Conservation (phyloP, 2,329 filamentous ascomycete genomes). For the Xylariaceae sp. region DNA sequence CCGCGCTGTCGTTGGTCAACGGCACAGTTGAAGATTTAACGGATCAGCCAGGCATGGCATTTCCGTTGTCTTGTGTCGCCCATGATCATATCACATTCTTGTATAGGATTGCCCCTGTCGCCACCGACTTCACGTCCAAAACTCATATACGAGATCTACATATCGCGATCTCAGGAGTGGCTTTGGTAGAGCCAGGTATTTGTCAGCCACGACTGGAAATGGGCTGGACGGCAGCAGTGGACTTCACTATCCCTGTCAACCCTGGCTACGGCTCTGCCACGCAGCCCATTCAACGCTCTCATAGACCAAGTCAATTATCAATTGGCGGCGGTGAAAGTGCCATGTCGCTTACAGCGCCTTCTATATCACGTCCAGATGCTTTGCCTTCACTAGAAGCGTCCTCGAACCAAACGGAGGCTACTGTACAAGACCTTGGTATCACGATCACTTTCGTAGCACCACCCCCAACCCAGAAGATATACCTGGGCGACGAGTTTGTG, state of each 20-base stretch:
- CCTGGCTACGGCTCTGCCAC: constrained; percentile 55
- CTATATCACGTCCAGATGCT: constrained; percentile 54
- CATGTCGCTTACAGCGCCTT: constrained; percentile 53
- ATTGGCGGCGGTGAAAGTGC: constrained; percentile 49
- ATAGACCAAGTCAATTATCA: constrained; percentile 61
- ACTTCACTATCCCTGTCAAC: constrained; percentile 64
- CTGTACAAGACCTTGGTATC: constrained; percentile 61
- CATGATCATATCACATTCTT: constrained; percentile 74
- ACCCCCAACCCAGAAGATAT: constrained; percentile 39
- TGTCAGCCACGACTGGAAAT: constrained; percentile 61
- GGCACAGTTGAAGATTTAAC: constrained; percentile 57
- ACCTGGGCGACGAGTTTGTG: constrained; percentile 62
- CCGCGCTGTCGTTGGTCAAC: constrained; percentile 53
- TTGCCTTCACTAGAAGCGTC: constrained; percentile 56
- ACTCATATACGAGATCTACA: constrained; percentile 49
- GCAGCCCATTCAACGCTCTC: constrained; percentile 56
- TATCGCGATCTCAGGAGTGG: constrained; percentile 57
- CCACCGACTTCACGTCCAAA: constrained; percentile 41
- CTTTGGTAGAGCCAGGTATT: constrained; percentile 47
- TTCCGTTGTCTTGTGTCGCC: constrained; percentile 60
- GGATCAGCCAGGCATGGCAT: constrained; percentile 40
- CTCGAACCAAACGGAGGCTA: constrained; percentile 39
- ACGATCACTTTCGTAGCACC: constrained; percentile 72
- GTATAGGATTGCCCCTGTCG: constrained; percentile 58
- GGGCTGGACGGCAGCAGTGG: constrained; percentile 64